Percentiles rank a stretch among this genome's conserved stretches.
phyloP scores from a whole-genome alignment of 805 yeast species.

The Peterozyma xylosa region DNA sequence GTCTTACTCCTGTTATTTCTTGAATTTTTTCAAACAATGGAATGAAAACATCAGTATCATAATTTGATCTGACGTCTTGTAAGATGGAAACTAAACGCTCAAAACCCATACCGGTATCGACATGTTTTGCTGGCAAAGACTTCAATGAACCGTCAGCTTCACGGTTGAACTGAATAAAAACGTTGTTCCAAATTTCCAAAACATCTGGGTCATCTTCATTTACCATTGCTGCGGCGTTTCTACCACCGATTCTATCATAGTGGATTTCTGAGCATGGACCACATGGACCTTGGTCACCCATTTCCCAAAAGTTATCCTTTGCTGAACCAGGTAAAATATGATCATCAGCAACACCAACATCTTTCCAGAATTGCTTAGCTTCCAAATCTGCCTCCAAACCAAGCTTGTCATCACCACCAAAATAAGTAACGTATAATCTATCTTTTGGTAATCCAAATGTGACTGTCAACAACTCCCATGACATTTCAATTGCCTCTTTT shows the following conservation, averaged over 20 bases:
- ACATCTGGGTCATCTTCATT: conserved; percentile 98
- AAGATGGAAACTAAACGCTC: conserved; percentile 93
- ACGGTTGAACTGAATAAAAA: conserved; percentile 94
- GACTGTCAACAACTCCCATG: conserved; percentile 87
- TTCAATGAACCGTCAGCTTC: conserved; percentile 78
- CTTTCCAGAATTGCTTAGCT: conserved; percentile 81
- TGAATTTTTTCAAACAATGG: conserved; percentile 84
- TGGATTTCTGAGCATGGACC: conserved; percentile 99
- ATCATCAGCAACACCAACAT: conserved; percentile 82
- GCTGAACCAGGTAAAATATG: conserved; percentile 90
- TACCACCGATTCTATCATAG: conserved; percentile 96
- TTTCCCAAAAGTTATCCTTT: conserved; percentile 97
- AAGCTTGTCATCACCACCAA: conserved; percentile 80
- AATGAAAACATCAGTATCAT: conserved; percentile 93
- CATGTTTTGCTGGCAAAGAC: conserved; percentile 87
- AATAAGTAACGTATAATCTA: conserved; percentile 90
- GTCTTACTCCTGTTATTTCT: conserved; percentile 88
- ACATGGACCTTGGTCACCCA: conserved; percentile 99
- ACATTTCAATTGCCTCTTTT: conserved; percentile 79
- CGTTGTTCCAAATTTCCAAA: conserved; percentile 96
- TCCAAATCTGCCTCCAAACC: conserved; percentile 92
- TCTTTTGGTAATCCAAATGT: conserved; percentile 75
- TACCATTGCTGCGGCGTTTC: conserved; percentile 87
- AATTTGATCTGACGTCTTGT: conserved; percentile 87
- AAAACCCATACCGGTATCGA: conserved; percentile 98